Conservation (phyloP, 2,329 filamentous ascomycete genomes). For the Diaporthe longicolla region DNA sequence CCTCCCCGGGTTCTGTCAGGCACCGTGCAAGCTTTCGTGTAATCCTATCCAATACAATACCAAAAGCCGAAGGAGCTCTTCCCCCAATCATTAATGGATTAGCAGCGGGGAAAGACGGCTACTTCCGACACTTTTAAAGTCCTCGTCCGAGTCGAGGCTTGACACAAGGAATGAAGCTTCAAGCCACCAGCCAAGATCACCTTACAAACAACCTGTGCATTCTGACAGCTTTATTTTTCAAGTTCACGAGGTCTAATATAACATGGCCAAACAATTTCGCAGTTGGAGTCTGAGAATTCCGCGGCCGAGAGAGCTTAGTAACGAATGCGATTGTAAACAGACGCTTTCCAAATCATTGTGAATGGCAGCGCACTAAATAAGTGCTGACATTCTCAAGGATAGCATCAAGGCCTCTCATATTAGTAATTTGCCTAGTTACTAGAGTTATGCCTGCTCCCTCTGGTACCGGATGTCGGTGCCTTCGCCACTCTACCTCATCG, state of each 20-base stretch:
- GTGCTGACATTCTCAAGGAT: neutral
- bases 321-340: neutral
- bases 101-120: neutral
- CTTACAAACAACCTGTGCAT: neutral
- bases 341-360: neutral
- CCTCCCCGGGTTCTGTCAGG: neutral
- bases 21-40: neutral
- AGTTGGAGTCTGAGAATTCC: no score
- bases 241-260: neutral
- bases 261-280: no score
- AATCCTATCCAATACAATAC: no score
- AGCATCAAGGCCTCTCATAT: neutral
- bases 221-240: neutral
- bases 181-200: neutral
- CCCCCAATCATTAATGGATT: neutral
- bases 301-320: neutral
- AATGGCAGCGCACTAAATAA: neutral
- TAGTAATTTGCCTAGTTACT: no score
- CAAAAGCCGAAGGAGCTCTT: neutral
- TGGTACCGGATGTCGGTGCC: neutral
- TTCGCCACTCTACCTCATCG: no score
- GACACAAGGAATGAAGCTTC: neutral
- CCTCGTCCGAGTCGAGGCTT: neutral
- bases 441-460: neutral
- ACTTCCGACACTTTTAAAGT: neutral